These are phyloP conservation scores for Candida ponderosae DNA, from an alignment of 805 yeast genomes.

Conservation along the genomic window DNA sequence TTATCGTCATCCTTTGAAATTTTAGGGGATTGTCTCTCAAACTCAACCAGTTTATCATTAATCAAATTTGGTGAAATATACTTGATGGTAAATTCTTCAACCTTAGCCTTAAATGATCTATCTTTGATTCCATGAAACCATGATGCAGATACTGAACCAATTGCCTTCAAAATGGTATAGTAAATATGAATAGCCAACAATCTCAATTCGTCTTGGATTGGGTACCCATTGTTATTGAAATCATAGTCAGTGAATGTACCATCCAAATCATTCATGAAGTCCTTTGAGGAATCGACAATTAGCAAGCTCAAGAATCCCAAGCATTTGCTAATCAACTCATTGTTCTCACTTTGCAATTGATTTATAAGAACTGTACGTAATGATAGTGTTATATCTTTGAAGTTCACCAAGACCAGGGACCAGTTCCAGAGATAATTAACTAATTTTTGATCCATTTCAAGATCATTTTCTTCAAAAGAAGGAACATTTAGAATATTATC, in stretches of 20 bases:
- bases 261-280: constrained; percentile 11
- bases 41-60: constrained; percentile 44
- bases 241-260: constrained; percentile 17
- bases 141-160: constrained; percentile 49
- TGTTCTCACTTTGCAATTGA: constrained; percentile 38
- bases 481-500: constrained; percentile 20
- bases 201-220: constrained; percentile 24
- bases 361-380: constrained; percentile 53
- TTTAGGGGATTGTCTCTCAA: constrained; percentile 31
- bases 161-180: constrained; percentile 38
- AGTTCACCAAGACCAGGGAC: constrained; percentile 53
- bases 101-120: constrained; percentile 47
- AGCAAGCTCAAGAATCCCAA: constrained; percentile 48
- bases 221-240: constrained; percentile 5
- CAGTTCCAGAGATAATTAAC: constrained; percentile 58
- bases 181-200: constrained; percentile 41
- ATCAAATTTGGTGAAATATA: constrained; percentile 61
- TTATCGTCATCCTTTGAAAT: constrained; percentile 29
- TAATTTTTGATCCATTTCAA: constrained; percentile 27
- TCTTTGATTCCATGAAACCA: constrained; percentile 74
- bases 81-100: constrained; percentile 56
- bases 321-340: constrained; percentile 38
- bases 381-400: constrained; percentile 56
- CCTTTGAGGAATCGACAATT: constrained; percentile 29
- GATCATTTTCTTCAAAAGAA: constrained; percentile 24